Evolutionary conservation across 768 basidiomycete species (phyloP).

Genomic region (Rubroboletus pulcherrimus): DNA sequence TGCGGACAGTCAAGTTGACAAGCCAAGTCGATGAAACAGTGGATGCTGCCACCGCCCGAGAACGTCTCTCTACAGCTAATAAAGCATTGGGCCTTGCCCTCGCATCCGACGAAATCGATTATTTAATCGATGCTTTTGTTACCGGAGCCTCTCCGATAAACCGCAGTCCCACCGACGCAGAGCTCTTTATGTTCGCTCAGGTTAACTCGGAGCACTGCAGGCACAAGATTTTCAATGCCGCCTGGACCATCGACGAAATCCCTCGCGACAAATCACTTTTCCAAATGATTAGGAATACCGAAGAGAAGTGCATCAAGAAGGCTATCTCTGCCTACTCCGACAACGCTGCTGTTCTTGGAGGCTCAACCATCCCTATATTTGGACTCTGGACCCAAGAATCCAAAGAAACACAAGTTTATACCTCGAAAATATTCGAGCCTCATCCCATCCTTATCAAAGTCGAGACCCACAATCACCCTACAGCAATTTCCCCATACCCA

Average conservation of each 20-base stretch:
- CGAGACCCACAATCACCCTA: slow-evolving; percentile 99
- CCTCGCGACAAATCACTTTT: slow-evolving; percentile 74
- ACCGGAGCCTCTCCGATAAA: slow-evolving; percentile 61
- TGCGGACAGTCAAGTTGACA: slow-evolving; percentile 66
- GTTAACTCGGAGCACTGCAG: slow-evolving; percentile 99
- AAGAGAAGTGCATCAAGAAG: slow-evolving; percentile 65
- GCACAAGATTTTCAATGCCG: slow-evolving; percentile 99
- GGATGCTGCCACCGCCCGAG: slow-evolving; percentile 44
- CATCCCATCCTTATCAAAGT: slow-evolving; percentile 95
- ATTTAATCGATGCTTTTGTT: slow-evolving; percentile 85
- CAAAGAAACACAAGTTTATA: slow-evolving; percentile 45
- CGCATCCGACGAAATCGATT: slow-evolving; percentile 84
- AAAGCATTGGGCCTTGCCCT: slow-evolving; percentile 85
- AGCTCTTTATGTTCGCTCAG: slow-evolving; percentile 99
- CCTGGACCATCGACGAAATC: slow-evolving; percentile 84
- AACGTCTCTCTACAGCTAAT: slow-evolving; percentile 73
- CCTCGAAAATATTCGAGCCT: slow-evolving; percentile 51
- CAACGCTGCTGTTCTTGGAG: slow-evolving; percentile 92
- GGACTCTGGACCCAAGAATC: slow-evolving; percentile 39
- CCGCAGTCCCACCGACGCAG: slow-evolving; percentile 93
- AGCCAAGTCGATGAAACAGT: slow-evolving; percentile 18
- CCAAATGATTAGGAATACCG: slow-evolving; percentile 97
- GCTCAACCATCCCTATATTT: slow-evolving; percentile 67
- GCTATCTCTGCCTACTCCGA: slow-evolving; percentile 98
- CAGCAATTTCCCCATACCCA: slow-evolving; percentile 95